These are phyloP conservation scores for Fusarium sp. DNA, from an alignment of 2,329 filamentous ascomycete species.

Conservation along the genomic window DNA sequence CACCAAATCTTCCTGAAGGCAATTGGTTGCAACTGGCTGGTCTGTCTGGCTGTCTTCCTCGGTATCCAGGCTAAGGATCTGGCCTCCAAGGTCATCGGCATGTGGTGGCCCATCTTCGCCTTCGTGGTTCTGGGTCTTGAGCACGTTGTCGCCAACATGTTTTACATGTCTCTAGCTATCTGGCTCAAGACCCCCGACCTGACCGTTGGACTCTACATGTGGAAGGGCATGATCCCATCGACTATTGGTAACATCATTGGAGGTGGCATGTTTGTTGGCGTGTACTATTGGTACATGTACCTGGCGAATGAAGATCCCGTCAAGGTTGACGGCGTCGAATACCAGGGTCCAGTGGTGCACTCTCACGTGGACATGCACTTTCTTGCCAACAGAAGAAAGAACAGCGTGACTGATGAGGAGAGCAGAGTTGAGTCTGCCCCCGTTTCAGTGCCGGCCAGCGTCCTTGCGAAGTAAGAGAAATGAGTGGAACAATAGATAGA, in stretches of 20 bases:
- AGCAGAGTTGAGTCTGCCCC: conserved; percentile 25
- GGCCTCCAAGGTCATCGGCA: conserved; percentile 65
- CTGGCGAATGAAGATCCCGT: conserved; percentile 26
- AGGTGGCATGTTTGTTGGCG: conserved; percentile 65
- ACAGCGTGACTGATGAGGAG: conserved; percentile 34
- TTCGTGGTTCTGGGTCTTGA: conserved; percentile 68
- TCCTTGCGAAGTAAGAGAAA: background rate
- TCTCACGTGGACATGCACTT: conserved; percentile 24
- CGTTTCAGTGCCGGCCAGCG: conserved; percentile 15
- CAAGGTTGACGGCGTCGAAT: conserved; percentile 30
- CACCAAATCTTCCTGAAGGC: conserved; percentile 67
- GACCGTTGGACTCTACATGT: conserved; percentile 65
- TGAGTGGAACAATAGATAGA: background rate
- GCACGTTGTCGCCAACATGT: conserved; percentile 71
- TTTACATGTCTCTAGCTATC: conserved; percentile 65
- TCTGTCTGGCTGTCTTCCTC: conserved; percentile 66
- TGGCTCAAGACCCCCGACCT: conserved; percentile 61
- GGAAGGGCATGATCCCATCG: conserved; percentile 68
- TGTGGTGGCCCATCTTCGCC: conserved; percentile 69
- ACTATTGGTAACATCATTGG: conserved; percentile 67
- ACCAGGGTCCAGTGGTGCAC: conserved; percentile 17
- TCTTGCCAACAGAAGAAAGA: conserved; percentile 13
- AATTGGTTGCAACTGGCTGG: conserved; percentile 70
- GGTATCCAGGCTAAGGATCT: conserved; percentile 64
- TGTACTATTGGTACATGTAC: conserved; percentile 50